Evolutionary conservation across 169 alveolate species (phyloP), one percentile per base, ranked within the genome.

Genomic region (Plasmodium coatneyi): DNA sequence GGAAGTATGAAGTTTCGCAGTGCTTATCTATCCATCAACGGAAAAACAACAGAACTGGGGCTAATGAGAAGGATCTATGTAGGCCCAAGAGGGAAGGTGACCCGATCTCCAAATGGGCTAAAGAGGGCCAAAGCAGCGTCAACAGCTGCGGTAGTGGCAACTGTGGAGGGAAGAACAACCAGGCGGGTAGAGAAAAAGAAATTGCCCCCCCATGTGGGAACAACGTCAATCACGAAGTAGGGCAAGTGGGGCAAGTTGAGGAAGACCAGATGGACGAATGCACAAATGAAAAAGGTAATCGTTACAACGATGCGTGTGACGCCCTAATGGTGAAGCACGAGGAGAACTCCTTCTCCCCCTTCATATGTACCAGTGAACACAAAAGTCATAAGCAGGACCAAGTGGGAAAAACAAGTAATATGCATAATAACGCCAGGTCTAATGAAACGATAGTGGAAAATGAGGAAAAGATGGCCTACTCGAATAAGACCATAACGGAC

Each of bases 401-500:
- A 34, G 28, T 22, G 39, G 34, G 1, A 12, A 39, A 71, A 25
- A 5, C 32, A 25, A 83, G 25, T 36, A 46, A 70, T 25, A 71
- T 36, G 28, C 43, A 70, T 39, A 32, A 43, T 14, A 79, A 66
- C n/a, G 76, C 56, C 0, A 83, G 36, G 10, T 86, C 87, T 19
- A 86, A 30, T 16, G 93, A 86, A 74, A 86, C 93, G 4, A 28
- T 74, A 5, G 19, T 54, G 54, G 28, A 71, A 34, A 71, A 54
- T 71, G 92, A 34, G 34, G 83, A 71, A 10, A 46, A 83, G 25
- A 52, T 86, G 46, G 30, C 32, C 30, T 86, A 49, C 41, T 86
- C 93, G 25, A 86, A 86, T 52, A 70, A 54, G 36, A 86, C 93
- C 7, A 30, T 86, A 14, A 66, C 60, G 30, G 81, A 74, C 22